phyloP scores from a whole-genome alignment of 805 yeast genomes.

The Debaryomyces prosopidis region DNA sequence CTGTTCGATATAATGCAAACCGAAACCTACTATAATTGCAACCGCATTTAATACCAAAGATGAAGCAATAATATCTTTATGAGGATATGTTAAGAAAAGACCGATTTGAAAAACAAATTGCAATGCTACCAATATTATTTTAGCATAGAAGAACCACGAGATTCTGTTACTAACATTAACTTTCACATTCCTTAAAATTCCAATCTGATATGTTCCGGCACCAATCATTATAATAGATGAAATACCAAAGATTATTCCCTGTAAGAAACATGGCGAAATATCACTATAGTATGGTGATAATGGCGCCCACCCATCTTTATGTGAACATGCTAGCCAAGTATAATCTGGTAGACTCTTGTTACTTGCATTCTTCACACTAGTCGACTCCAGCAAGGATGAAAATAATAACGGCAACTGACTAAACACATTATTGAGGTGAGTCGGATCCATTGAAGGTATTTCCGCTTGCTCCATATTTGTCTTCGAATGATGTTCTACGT shows the following conservation, averaged over 20 bases:
- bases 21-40: constrained; percentile 52
- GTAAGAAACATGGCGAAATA: constrained; percentile 59
- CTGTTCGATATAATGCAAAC: constrained; percentile 71
- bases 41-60: constrained; percentile 29
- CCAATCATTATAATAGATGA: constrained; percentile 44
- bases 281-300: constrained; percentile 47
- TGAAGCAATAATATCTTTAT: constrained; percentile 23
- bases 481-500: too few relatives aligned
- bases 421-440: constrained; percentile 7
- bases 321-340: constrained; percentile 14
- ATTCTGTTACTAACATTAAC: constrained; percentile 27
- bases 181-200: constrained; percentile 27
- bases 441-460: constrained; percentile 4
- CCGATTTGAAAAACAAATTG: constrained; percentile 40
- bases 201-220: constrained; percentile 40
- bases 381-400: neutral
- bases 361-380: neutral
- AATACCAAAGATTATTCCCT: constrained; percentile 48
- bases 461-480: constrained; percentile 9
- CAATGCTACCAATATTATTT: constrained; percentile 36
- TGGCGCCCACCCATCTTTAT: constrained; percentile 45
- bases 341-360: neutral
- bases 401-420: constrained; percentile 15
- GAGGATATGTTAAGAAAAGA: constrained; percentile 14
- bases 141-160: constrained; percentile 42